These are phyloP conservation scores for Gloeophyllum trabeum DNA, from an alignment of 768 basidiomycete genomes.

Conservation along the genomic window DNA sequence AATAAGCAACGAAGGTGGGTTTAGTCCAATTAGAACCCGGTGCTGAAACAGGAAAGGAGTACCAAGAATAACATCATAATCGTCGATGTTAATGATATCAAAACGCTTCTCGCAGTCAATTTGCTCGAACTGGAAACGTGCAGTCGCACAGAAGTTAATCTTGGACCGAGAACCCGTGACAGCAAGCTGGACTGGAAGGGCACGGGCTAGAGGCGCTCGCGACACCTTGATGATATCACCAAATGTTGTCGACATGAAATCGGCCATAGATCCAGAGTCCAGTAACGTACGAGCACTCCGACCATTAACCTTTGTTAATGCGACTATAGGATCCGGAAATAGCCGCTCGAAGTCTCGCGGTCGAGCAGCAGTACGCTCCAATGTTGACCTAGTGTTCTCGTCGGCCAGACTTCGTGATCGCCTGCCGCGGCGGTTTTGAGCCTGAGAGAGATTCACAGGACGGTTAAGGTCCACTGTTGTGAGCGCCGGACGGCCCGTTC, in stretches of 20 bases:
- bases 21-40: conserved; percentile 2
- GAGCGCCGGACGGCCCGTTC: no score
- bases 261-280: conserved; percentile 9
- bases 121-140: conserved; percentile 20
- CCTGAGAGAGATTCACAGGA: not conserved
- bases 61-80: conserved; percentile 19
- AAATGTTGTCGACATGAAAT: conserved; percentile 10
- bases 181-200: conserved; percentile 15
- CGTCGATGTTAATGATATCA: conserved; percentile 15
- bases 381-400: not conserved
- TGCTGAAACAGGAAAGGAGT: conserved; percentile 20
- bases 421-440: not conserved
- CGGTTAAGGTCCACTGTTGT: not conserved
- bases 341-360: not conserved
- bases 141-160: conserved; percentile 18
- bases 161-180: conserved; percentile 28
- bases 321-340: conserved; percentile 3
- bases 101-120: conserved; percentile 14
- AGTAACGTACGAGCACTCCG: conserved; percentile 4
- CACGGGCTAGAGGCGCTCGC: conserved; percentile 5
- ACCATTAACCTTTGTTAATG: conserved; percentile 4
- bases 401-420: not conserved
- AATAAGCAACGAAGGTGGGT: conserved; percentile 5
- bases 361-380: not conserved
- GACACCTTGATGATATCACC: conserved; percentile 10